Conservation (phyloP, 2,329 filamentous ascomycete species). For the Exutisphaerella laricina region DNA sequence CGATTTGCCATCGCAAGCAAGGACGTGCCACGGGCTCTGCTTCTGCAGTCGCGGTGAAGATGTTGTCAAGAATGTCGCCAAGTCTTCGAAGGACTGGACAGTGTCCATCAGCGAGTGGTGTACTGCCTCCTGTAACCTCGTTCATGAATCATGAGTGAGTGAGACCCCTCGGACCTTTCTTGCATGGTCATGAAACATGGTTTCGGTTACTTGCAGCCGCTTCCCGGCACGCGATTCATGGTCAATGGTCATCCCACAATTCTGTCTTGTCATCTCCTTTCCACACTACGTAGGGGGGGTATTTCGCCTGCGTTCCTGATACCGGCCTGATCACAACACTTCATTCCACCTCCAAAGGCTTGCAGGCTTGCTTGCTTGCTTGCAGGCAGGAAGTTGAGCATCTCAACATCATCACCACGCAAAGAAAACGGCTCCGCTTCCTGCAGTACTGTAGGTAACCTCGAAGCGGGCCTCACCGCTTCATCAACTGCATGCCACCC, state of each 20-base stretch:
- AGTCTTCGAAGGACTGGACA: too few relatives aligned
- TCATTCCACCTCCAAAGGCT: too few relatives aligned
- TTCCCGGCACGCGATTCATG: neutral
- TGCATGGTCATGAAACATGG: neutral
- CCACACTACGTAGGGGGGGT: too few relatives aligned
- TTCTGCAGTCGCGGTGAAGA: neutral
- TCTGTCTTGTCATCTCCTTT: neutral
- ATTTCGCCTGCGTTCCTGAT: too few relatives aligned
- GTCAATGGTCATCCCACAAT: neutral
- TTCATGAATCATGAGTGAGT: neutral
- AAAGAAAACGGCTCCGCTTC: neutral
- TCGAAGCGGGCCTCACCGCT: constrained; percentile 11
- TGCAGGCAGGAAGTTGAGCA: neutral
- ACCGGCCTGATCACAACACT: too few relatives aligned
- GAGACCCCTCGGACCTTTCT: neutral
- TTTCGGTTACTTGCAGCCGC: neutral
- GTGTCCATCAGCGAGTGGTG: too few relatives aligned
- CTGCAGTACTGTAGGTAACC: neutral
- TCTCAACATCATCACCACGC: neutral
- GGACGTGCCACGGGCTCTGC: neutral
- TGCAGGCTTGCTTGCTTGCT: too few relatives aligned
- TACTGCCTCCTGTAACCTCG: too few relatives aligned
- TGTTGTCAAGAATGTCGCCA: neutral
- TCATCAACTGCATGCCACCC: constrained; percentile 6
- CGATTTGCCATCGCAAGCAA: neutral